phyloP scores from a whole-genome alignment of 2,329 filamentous ascomycete species.

The Hypoxylon sp. region DNA sequence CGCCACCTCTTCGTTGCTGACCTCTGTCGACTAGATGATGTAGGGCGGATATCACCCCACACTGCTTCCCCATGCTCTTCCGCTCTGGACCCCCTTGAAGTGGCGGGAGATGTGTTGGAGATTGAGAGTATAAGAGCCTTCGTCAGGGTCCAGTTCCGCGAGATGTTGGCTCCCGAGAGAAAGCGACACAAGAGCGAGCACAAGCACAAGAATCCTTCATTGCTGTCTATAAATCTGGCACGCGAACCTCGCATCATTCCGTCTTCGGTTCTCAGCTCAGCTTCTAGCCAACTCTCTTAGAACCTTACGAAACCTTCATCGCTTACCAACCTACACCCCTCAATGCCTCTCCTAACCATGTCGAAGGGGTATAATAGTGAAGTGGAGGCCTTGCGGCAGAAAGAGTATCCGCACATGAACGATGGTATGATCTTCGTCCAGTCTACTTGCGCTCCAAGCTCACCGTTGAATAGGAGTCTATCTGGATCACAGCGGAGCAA shows the following conservation, averaged over 20 bases:
- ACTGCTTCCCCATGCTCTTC: conserved; percentile 34
- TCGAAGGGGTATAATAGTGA: conserved; percentile 50
- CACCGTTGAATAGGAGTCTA: conserved; percentile 56
- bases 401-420: conserved; percentile 59
- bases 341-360: conserved; percentile 41
- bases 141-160: conserved; percentile 25
- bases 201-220: conserved; percentile 18
- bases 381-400: conserved; percentile 54
- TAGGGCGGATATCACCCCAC: conserved; percentile 44
- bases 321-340: conserved; percentile 15
- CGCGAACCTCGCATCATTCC: conserved; percentile 2
- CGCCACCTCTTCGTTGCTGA: conserved; percentile 43
- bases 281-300: conserved; percentile 14
- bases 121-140: conserved; percentile 39
- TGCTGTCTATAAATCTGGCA: conserved; percentile 11
- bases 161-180: conserved; percentile 14
- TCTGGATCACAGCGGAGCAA: conserved; percentile 69
- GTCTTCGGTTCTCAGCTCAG: conserved; percentile 6
- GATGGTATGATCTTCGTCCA: conserved; percentile 48
- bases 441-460: conserved; percentile 3
- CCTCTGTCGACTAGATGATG: conserved; percentile 39
- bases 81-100: conserved; percentile 28
- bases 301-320: conserved; percentile 8
- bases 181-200: conserved; percentile 25
- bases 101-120: conserved; percentile 27